phyloP scores from a whole-genome alignment of 495 filamentous ascomycete genomes.

The Penicillium herquei region DNA sequence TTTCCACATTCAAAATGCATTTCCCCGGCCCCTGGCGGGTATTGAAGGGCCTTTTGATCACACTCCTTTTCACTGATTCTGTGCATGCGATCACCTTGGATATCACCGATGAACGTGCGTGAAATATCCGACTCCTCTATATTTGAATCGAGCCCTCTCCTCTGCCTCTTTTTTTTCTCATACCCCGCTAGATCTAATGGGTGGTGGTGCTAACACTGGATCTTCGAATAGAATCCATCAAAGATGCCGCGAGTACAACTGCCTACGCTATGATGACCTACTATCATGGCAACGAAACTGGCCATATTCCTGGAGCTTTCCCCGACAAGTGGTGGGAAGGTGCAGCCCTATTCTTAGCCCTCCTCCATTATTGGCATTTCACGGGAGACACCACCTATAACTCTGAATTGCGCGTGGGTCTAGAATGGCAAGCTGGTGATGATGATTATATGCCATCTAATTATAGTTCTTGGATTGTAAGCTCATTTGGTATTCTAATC shows the following conservation, averaged over 20 bases:
- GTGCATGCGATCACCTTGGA: not conserved
- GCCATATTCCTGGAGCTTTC: constrained; percentile 57
- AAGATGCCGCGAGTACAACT: constrained; percentile 55
- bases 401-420: constrained; percentile 41
- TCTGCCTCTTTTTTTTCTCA: not conserved
- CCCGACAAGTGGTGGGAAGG: constrained; percentile 73
- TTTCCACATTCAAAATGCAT: not conserved
- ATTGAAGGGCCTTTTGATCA: constrained; percentile 1
- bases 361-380: constrained; percentile 55
- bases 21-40: not conserved
- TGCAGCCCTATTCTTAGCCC: constrained; percentile 54
- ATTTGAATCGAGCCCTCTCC: too few relatives aligned
- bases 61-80: not conserved
- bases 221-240: constrained; percentile 58
- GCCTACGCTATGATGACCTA: constrained; percentile 65
- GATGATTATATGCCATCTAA: constrained; percentile 47
- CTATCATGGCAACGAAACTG: constrained; percentile 64
- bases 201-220: not conserved
- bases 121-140: not conserved
- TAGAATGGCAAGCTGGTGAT: constrained; percentile 47
- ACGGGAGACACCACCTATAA: constrained; percentile 54
- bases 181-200: too few relatives aligned
- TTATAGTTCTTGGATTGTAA: constrained; percentile 37
- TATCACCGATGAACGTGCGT: constrained; percentile 1
- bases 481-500: not conserved